These are phyloP conservation scores for Medicago truncatula DNA, from an alignment of 306 rosid species.

Conservation along the genomic window MtrunA17r5.0-ANR NC_053043.1:11388501-11389000, in stretches of 20 bases:
- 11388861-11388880: constrained; percentile 17
- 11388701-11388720: constrained; percentile 28
- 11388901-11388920: constrained; percentile 11
- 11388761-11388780: constrained; percentile 16
- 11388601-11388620: constrained; percentile 23
- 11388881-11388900: constrained; percentile 15
- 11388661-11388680: constrained; percentile 32
- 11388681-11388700: constrained; percentile 39
- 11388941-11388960: neutral
- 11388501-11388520: constrained; percentile 54
- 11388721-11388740: constrained; percentile 16
- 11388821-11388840: neutral
- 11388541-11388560: constrained; percentile 13
- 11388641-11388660: constrained; percentile 40
- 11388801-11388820: constrained; percentile 31
- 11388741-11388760: no score
- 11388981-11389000: neutral
- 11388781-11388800: constrained; percentile 18
- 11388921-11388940: neutral
- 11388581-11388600: constrained; percentile 2
- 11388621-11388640: constrained; percentile 18
- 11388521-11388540: constrained; percentile 26
- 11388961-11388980: neutral
- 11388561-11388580: constrained; percentile 15
- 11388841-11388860: constrained; percentile 16